Evolutionary conservation across 371 early-diverging fungal genomes (phyloP).

Genomic region (Mucor circinelloides): DNA sequence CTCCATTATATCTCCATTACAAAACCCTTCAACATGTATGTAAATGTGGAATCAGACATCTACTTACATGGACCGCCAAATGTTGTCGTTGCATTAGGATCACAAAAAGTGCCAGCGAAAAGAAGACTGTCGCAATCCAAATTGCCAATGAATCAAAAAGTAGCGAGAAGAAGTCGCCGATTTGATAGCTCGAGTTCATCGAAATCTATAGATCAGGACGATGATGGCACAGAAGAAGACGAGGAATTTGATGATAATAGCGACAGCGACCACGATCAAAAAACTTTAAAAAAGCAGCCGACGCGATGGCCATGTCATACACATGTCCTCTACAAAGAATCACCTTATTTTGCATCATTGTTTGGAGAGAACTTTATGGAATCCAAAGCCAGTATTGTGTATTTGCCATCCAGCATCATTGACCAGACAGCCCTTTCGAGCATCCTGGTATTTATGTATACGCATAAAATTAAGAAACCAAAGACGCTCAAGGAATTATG

Average conservation of each 20-base stretch:
- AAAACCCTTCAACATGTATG: not conserved
- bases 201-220: not conserved
- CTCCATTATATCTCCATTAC: not conserved
- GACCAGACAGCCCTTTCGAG: conserved; percentile 16
- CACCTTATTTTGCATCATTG: conserved; percentile 45
- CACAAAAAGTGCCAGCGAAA: conserved; percentile 16
- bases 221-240: not conserved
- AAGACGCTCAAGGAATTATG: conserved; percentile 15
- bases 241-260: not conserved
- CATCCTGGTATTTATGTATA: conserved; percentile 40
- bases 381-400: conserved; percentile 30
- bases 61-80: conserved; percentile 14
- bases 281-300: not conserved
- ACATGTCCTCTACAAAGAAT: conserved; percentile 28
- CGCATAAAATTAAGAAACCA: conserved; percentile 17
- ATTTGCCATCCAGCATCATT: conserved; percentile 32
- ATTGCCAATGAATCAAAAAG: conserved; percentile 4
- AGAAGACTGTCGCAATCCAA: conserved; percentile 16
- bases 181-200: conserved; percentile 5
- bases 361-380: conserved; percentile 41
- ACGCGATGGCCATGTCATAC: conserved; percentile 39
- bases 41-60: not conserved
- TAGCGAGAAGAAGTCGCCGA: not conserved
- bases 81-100: conserved; percentile 13
- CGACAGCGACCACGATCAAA: not conserved